Percentiles rank a stretch among this genome's conserved stretches.
These are phyloP conservation scores for Fusarium concolor DNA, from an alignment of 2,329 filamentous ascomycete genomes.

Conservation along the genomic window DNA sequence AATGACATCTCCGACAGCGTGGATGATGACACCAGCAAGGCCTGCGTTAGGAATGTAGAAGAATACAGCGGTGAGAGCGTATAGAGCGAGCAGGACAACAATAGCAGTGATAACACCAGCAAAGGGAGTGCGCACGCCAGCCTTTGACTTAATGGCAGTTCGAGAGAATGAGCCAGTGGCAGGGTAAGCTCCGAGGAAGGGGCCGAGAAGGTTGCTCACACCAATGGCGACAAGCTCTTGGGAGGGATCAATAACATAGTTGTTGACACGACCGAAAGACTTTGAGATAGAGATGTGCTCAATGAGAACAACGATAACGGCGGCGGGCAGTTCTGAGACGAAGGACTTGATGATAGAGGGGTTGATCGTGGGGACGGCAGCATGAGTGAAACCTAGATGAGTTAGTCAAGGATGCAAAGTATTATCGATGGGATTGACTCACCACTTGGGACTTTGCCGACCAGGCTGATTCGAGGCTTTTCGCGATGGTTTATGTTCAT, in stretches of 20 bases:
- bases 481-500: slow-evolving; percentile 70
- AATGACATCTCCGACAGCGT: slow-evolving; percentile 88
- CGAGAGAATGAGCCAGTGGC: slow-evolving; percentile 91
- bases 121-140: slow-evolving; percentile 86
- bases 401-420: background rate
- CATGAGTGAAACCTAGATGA: slow-evolving; percentile 72
- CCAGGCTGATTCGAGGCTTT: slow-evolving; percentile 71
- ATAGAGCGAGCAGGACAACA: slow-evolving; percentile 85
- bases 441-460: slow-evolving; percentile 77
- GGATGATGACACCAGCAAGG: slow-evolving; percentile 87
- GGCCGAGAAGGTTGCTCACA: slow-evolving; percentile 78
- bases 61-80: slow-evolving; percentile 85
- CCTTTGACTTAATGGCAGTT: slow-evolving; percentile 95
- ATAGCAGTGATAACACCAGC: slow-evolving; percentile 86
- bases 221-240: slow-evolving; percentile 84
- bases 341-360: slow-evolving; percentile 71
- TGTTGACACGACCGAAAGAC: slow-evolving; percentile 83
- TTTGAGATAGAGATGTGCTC: slow-evolving; percentile 88
- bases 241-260: slow-evolving; percentile 83
- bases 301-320: slow-evolving; percentile 81
- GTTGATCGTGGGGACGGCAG: slow-evolving; percentile 73
- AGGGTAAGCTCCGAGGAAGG: slow-evolving; percentile 85
- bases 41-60: slow-evolving; percentile 86
- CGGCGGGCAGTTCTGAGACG: slow-evolving; percentile 73
- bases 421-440: slow-evolving; percentile 37